Base-by-base conservation (phyloP, 345 rosid genomes). In the Kernera saxatilis region DNA sequence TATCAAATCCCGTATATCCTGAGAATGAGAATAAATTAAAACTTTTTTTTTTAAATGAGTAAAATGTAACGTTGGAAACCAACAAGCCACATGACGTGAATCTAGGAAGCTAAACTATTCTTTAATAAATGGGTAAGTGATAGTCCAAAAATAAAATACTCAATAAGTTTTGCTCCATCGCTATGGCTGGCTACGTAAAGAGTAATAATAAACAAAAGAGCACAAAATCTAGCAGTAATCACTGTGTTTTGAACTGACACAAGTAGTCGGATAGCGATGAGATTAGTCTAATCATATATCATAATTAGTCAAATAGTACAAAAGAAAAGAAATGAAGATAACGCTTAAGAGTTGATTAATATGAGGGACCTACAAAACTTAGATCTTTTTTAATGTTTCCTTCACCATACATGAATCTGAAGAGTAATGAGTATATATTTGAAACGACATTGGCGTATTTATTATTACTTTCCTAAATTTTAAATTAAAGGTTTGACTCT, bases 1-100 rank as follows among this genome's bases (percentile, higher is more conserved):
- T 51, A 59, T 58, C 56, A 33, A 68, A 30, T 49, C 61, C 44
- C 21, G 37, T 74, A 40, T 59, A 57, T 59, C 69, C 33, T 74
- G 50, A 74, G 69, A 50, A 39, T 58, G 68, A 57, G 73, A 59
- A 67, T 74, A 54, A n/a, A 51, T 58, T 37, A 49, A 36, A 26
- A n/a, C 5, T 27, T 46, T 56, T 1, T 53, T 35, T 2, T 19
- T 18, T 33, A 46, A 27, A 56, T 29, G 59, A 73, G 30, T 36
- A 45, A 39, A 49, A 15, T 73, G 57, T 11, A 67, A 32, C 54
- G 61, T 74, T 67, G 73, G 73, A 74, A 68, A 74, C 63, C 15
- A 74, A 68, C 78, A 33, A 74, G 64, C n/a, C 78, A 74, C 73
- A 74, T 74, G 73, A 74, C 78, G 54, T 74, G 69, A 74, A 74